phyloP scores from a whole-genome alignment of 306 rosid genomes.

The Vachellia pachyceras region DNA sequence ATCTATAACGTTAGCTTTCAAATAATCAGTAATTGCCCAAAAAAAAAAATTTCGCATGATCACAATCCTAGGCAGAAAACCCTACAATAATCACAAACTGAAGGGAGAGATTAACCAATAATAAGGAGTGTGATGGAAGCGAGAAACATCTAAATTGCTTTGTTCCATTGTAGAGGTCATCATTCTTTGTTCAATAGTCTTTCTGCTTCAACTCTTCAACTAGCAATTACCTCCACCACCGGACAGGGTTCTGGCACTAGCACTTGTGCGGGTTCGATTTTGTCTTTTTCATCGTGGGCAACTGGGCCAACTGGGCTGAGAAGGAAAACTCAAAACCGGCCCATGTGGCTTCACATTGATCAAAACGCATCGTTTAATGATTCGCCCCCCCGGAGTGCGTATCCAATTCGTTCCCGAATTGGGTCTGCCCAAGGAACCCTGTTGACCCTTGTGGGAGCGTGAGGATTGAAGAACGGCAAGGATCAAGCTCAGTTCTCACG shows the following conservation, averaged over 20 bases:
- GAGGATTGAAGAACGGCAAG: background rate
- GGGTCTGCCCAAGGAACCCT: background rate
- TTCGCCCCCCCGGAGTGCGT: background rate
- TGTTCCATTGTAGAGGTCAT: slow-evolving; percentile 51
- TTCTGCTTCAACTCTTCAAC: background rate
- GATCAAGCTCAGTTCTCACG: background rate
- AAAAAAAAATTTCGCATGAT: slow-evolving; percentile 1
- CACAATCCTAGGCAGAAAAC: slow-evolving; percentile 11
- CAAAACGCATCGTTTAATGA: slow-evolving; percentile 17
- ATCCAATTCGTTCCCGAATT: background rate
- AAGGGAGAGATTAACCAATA: slow-evolving; percentile 59
- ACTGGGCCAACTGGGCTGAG: background rate
- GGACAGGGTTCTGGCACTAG: background rate
- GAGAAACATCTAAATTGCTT: slow-evolving; percentile 47
- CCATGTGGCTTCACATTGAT: background rate
- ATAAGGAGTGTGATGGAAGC: slow-evolving; percentile 66
- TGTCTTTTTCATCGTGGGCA: background rate
- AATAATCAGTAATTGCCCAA: background rate
- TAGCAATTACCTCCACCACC: background rate
- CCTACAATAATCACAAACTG: background rate
- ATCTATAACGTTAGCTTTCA: slow-evolving; percentile 1
- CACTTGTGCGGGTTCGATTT: background rate
- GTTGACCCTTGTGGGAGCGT: background rate
- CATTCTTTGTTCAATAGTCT: slow-evolving; percentile 31
- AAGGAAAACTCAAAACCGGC: background rate